Evolutionary conservation across 2,329 filamentous ascomycete genomes (phyloP).

Genomic region (Arthrobotrys megalospora): DNA sequence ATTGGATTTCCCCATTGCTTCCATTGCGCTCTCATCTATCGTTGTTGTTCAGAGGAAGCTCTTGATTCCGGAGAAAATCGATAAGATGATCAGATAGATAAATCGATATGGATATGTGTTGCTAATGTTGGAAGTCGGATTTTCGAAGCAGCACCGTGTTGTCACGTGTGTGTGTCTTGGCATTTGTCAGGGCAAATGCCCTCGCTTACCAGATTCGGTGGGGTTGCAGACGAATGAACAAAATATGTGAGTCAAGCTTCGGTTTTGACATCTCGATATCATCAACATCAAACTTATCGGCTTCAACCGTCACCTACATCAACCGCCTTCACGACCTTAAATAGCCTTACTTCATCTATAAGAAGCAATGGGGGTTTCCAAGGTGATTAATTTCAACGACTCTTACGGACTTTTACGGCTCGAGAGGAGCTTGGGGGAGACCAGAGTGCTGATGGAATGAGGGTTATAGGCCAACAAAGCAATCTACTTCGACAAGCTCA

Average conservation of each 20-base stretch:
- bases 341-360: constrained; percentile 94
- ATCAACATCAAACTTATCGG: constrained; percentile 38
- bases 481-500: constrained; percentile 99
- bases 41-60: no score
- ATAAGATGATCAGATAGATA: no score
- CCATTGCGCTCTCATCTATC: no score
- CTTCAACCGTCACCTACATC: constrained; percentile 32
- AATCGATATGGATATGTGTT: no score
- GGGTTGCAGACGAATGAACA: background rate
- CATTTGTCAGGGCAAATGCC: constrained; percentile 49
- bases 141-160: no score
- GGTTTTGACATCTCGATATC: constrained; percentile 29
- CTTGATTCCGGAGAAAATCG: no score
- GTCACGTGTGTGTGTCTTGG: background rate
- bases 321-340: constrained; percentile 81
- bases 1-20: no score
- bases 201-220: constrained; percentile 39
- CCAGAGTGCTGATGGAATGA: constrained; percentile 16
- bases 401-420: constrained; percentile 6
- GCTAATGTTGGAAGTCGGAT: no score
- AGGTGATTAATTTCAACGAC: constrained; percentile 41
- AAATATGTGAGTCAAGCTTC: constrained; percentile 14
- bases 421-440: constrained; percentile 5
- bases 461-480: constrained; percentile 83
- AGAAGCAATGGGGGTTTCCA: constrained; percentile 98